These are phyloP conservation scores for Triticum monococcum DNA, from an alignment of 176 grass and related monocot genomes.

Conservation along the genomic window DNA sequence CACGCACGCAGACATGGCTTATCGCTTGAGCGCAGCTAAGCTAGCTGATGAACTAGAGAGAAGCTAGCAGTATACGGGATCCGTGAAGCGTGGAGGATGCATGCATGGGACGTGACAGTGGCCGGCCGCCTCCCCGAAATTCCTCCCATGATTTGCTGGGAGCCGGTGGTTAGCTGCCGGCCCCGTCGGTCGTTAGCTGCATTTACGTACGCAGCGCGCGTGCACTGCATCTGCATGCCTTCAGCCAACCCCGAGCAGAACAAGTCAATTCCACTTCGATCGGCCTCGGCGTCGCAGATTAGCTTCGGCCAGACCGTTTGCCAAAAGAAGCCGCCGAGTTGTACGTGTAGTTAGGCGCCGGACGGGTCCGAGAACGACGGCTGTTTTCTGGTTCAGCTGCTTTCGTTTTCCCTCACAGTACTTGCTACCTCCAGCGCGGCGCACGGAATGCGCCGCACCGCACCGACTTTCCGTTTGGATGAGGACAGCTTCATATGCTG, in stretches of 20 bases:
- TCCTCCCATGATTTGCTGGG: conserved; percentile 12
- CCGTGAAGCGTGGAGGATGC: not conserved
- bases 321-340: not conserved
- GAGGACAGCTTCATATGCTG: not conserved
- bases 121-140: not conserved
- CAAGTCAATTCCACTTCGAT: not conserved
- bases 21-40: not conserved
- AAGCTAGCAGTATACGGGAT: too few relatives aligned
- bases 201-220: not conserved
- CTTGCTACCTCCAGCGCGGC: not conserved
- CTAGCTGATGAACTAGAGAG: not conserved
- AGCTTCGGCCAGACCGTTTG: not conserved
- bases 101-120: not conserved
- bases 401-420: not conserved
- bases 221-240: not conserved
- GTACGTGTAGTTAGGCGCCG: not conserved
- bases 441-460: not conserved
- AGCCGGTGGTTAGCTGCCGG: not conserved
- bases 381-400: not conserved
- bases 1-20: not conserved
- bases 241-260: not conserved
- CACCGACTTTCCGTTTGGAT: not conserved
- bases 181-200: not conserved
- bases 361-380: not conserved
- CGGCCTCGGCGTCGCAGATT: not conserved